A percentile compares a stretch with the other conserved stretches of the same genome.
Evolutionary conservation across 805 yeast genomes (phyloP).

Genomic region (Yarrowia keelungensis): DNA sequence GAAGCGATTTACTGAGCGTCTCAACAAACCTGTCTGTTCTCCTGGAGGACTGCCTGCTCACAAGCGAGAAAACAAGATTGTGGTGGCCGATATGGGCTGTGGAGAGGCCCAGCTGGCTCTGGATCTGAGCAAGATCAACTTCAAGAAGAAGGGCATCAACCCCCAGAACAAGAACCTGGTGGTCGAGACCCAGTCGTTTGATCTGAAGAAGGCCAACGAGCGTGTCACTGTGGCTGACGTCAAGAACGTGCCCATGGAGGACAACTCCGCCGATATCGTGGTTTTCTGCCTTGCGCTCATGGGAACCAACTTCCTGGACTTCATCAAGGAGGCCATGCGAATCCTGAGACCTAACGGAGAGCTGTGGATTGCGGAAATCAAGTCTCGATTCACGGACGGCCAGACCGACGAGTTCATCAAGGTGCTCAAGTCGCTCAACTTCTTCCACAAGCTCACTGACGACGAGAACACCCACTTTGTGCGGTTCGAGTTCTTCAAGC

Average conservation of each 20-base stretch:
- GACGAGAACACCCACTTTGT: conserved; percentile 91
- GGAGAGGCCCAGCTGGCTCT: conserved; percentile 92
- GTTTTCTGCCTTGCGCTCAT: conserved; percentile 91
- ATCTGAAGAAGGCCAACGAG: conserved; percentile 85
- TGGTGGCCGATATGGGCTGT: conserved; percentile 98
- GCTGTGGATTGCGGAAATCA: conserved; percentile 96
- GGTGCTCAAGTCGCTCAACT: conserved; percentile 77
- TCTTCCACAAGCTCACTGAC: conserved; percentile 88
- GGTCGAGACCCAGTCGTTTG: conserved; percentile 83
- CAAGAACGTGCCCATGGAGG: conserved; percentile 82
- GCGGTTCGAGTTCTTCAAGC: conserved; percentile 91
- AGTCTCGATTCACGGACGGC: conserved; percentile 81
- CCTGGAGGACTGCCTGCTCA: conserved; percentile 90
- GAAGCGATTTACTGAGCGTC: conserved; percentile 61
- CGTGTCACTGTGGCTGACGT: conserved; percentile 97
- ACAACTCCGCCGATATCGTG: conserved; percentile 83
- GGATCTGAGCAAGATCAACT: conserved; percentile 58
- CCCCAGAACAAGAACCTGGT: conserved; percentile 20
- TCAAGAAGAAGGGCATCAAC: conserved; percentile 48
- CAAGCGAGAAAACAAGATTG: conserved; percentile 61
- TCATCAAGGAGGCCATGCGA: conserved; percentile 87
- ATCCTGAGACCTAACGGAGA: conserved; percentile 90
- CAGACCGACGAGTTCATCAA: conserved; percentile 69
- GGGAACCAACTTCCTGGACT: conserved; percentile 97
- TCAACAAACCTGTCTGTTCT: conserved; percentile 75